phyloP scores from a whole-genome alignment of 768 basidiomycete genomes.

The Suillus ampliporus region DNA sequence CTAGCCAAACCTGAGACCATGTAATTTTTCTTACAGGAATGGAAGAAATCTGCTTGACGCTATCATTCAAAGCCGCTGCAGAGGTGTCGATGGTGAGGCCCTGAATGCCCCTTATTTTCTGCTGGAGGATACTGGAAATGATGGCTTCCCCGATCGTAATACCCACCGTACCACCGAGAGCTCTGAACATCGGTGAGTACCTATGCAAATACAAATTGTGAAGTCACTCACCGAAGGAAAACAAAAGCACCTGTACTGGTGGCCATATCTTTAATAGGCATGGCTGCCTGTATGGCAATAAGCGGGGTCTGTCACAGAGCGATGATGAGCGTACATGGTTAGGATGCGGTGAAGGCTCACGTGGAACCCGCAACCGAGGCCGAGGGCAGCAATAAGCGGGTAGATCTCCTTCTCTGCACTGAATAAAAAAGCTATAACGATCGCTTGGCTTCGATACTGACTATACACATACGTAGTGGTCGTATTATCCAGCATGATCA shows the following conservation, averaged over 20 bases:
- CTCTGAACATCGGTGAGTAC: slow-evolving; percentile 43
- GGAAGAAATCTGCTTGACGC: slow-evolving; percentile 48
- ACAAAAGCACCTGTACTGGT: slow-evolving; percentile 45
- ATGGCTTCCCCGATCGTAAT: slow-evolving; percentile 78
- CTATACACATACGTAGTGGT: slow-evolving; percentile 32
- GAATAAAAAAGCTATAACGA: slow-evolving; percentile 9
- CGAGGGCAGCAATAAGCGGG: slow-evolving; percentile 38
- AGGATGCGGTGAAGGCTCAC: slow-evolving; percentile 10
- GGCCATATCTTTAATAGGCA: slow-evolving; percentile 53
- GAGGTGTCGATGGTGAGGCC: slow-evolving; percentile 45
- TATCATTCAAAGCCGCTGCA: slow-evolving; percentile 50
- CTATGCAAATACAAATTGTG: not conserved
- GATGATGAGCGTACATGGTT: slow-evolving; percentile 1
- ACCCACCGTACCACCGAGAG: slow-evolving; percentile 75
- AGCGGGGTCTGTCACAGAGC: slow-evolving; percentile 30
- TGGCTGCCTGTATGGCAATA: slow-evolving; percentile 47
- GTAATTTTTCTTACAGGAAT: slow-evolving; percentile 26
- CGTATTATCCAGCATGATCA: slow-evolving; percentile 41
- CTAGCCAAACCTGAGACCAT: not conserved
- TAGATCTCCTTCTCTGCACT: slow-evolving; percentile 40
- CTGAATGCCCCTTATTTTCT: slow-evolving; percentile 20
- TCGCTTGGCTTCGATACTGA: not conserved
- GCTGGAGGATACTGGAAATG: slow-evolving; percentile 55
- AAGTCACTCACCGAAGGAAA: slow-evolving; percentile 34
- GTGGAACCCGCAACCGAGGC: slow-evolving; percentile 43